phyloP scores from a whole-genome alignment of 768 basidiomycete species.

The Amanita muscaria region DNA sequence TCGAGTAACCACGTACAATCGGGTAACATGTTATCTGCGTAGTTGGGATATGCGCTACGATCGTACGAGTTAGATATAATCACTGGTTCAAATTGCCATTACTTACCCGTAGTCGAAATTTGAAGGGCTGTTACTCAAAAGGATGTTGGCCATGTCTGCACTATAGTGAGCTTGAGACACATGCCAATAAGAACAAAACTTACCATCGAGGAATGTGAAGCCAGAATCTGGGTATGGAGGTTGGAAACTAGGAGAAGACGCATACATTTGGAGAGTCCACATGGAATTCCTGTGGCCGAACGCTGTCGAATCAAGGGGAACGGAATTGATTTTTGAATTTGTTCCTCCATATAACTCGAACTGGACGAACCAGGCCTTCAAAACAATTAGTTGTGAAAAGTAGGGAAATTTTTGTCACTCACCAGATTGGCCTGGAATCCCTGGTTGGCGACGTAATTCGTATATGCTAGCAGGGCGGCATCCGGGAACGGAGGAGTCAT shows the following conservation, averaged over 20 bases:
- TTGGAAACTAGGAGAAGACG: slow-evolving; percentile 24
- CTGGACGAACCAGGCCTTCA: slow-evolving; percentile 26
- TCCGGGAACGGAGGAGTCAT: slow-evolving; percentile 31
- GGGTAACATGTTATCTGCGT: slow-evolving; percentile 30
- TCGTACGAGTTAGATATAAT: not conserved
- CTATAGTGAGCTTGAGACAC: not conserved
- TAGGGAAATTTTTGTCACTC: too few species aligned
- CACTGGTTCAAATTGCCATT: too few species aligned
- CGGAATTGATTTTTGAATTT: slow-evolving; percentile 32
- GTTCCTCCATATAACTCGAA: slow-evolving; percentile 31
- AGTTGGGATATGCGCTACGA: slow-evolving; percentile 33
- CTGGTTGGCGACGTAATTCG: slow-evolving; percentile 26
- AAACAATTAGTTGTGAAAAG: not conserved
- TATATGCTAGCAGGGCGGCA: slow-evolving; percentile 23
- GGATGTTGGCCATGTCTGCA: slow-evolving; percentile 25
- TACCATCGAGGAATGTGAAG: slow-evolving; percentile 34
- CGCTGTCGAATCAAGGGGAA: slow-evolving; percentile 25
- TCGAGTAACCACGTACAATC: slow-evolving; percentile 21
- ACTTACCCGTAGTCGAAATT: slow-evolving; percentile 28
- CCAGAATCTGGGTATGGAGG: slow-evolving; percentile 33
- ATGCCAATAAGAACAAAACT: slow-evolving; percentile 4
- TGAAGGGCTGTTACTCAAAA: slow-evolving; percentile 23
- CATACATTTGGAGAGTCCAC: slow-evolving; percentile 39
- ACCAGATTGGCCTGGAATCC: slow-evolving; percentile 15
- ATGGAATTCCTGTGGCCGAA: slow-evolving; percentile 31